Evolutionary conservation across 2,329 filamentous ascomycete genomes (phyloP), one percentile per base, ranked within the genome.

Genomic region (Pseudogymnoascus sp.): DNA sequence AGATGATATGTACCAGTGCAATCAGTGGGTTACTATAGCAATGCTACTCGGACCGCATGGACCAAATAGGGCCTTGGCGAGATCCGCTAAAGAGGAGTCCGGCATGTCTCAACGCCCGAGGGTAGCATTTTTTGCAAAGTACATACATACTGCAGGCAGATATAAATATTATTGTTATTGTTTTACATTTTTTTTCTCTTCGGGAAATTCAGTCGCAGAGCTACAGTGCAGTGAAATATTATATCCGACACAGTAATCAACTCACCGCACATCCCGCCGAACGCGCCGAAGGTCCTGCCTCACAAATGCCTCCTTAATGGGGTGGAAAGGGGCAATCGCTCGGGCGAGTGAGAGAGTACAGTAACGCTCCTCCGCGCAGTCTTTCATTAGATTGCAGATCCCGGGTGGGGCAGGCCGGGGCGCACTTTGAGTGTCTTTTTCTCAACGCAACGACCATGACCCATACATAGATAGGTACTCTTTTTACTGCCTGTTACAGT

Each of bases 141-240:
- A 18, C 28, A 33, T 56, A 56, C 50, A 33, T 56, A 56, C 50
- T 56, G 28, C 50, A 56, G 50, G n/a, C 28, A 35, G 50, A 56
- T 56, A 56, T 56, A 56, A 33, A 56, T 33, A 21, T 56, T 56
- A 56, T 56, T 56, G 50, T 56, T 56, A 56, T 56, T 56, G 50
- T 56, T 56, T 56, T 56, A 56, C 50, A 7, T 12, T 56, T 56
- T 35, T 25, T 8, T 6, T 25, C 21, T 21, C 33, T 8, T n/a
- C 1, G 25, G 40, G 44, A 5, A 38, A 5, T 7, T 28, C 28
- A 56, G 12, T 33, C 28, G 28, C 10, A 56, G 25, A 33, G n/a
- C 18, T 33, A 31, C 25, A 18, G 47, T 25, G 47, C 8, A 12
- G 25, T 14, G 7, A 33, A 50, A 18, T 42, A 44, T n/a, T 7